Evolutionary conservation across 2,329 filamentous ascomycete genomes (phyloP), one percentile per base, ranked within the genome.

Genomic region (Claviceps paspali): DNA sequence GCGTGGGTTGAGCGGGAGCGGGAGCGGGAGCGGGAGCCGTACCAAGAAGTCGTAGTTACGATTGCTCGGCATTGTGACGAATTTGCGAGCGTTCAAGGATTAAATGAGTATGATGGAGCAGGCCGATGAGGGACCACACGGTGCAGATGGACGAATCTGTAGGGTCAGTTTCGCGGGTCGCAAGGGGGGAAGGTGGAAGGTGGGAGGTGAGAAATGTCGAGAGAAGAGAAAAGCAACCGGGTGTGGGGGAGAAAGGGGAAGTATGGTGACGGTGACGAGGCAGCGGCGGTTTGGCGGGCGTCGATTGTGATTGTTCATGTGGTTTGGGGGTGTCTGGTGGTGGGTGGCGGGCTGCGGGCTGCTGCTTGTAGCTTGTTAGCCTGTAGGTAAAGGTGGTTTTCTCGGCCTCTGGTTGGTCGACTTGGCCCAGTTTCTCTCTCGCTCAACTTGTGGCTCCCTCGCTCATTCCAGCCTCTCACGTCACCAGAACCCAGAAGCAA

Each of bases 1-100:
- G n/a, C n/a, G n/a, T n/a, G n/a, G n/a, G n/a, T n/a, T 6, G 23
- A 6, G 23, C 4, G 28, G 28, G 28, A 17, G 14, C 10, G 28
- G 28, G 11, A 15, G 29, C 4, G 12, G 19, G n/a, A 35, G 38
- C 38, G 39, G 44, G 35, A 44, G 17, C 45, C 79, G 56, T 79
- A 96, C 88, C 65, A 98, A 73, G 64, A 96, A 96, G 64, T 98
- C 91, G 66, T 98, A 98, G 70, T 98, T 98, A 64, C 91, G 79
- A 70, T 88, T 92, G 62, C 83, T 85, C 54, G 91, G 87, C 91
- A 98, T 98, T 52, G 56, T 70, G 61, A 46, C 47, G 46, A 40
- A 40, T 33, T n/a, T 43, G 33, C 31, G 46, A 35, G 33, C 36
- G 35, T 29, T 41, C 33, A 35, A 36, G 33, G 23, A 29, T 40